A percentile compares a stretch with the other conserved stretches of the same genome.
Evolutionary conservation across 257 asterid genomes (phyloP).

Genomic region (Echium plantagineum): DNA sequence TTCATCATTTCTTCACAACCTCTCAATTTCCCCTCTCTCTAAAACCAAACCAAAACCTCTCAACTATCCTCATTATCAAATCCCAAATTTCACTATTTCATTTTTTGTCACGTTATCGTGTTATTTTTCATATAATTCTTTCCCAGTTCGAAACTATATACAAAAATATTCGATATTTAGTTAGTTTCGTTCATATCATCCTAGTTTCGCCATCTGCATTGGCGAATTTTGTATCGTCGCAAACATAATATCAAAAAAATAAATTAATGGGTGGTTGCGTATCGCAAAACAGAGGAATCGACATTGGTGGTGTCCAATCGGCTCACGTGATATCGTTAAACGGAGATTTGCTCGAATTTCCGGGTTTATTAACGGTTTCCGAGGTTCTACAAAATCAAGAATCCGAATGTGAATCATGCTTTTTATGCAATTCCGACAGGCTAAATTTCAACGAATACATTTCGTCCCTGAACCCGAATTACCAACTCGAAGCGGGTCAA

Average conservation of each 20-base stretch:
- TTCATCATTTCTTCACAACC: background rate
- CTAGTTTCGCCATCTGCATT: too few species aligned
- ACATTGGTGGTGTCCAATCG: conserved; percentile 2
- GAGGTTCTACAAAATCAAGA: conserved; percentile 29
- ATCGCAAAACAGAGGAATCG: background rate
- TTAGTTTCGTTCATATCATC: too few species aligned
- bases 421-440: conserved; percentile 57
- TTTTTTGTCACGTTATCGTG: too few species aligned
- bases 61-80: too few species aligned
- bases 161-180: too few species aligned
- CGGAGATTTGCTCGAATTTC: conserved; percentile 39
- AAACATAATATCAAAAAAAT: too few species aligned
- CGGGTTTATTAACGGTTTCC: conserved; percentile 32
- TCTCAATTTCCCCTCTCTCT: background rate
- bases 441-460: conserved; percentile 46
- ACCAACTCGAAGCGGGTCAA: conserved; percentile 40
- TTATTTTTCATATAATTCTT: too few species aligned
- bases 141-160: too few species aligned
- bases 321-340: conserved; percentile 30
- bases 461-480: conserved; percentile 25
- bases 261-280: background rate
- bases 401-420: conserved; percentile 8
- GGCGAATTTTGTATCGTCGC: too few species aligned
- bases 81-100: background rate
- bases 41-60: too few species aligned